Percentiles rank a stretch among this genome's conserved stretches.
Conservation (phyloP, 345 rosid species). For the Pelargonium nanum region DNA sequence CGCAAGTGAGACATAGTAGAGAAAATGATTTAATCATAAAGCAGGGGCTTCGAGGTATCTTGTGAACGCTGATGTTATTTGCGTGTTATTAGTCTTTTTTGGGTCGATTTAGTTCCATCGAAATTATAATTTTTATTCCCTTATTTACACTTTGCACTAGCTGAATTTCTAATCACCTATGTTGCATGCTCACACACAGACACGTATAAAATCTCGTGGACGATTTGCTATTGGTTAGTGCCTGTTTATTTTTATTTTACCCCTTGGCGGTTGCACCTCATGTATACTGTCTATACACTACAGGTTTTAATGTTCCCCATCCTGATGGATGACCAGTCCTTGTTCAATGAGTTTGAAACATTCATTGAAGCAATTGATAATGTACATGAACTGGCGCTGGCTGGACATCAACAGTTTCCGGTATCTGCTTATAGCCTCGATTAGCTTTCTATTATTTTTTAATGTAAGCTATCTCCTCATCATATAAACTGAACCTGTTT, state of each 20-base stretch:
- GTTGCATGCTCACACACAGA: no score
- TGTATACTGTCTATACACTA: constrained; percentile 6
- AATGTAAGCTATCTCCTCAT: neutral
- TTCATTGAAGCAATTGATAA: constrained; percentile 84
- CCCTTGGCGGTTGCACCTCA: constrained; percentile 1
- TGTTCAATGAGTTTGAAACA: constrained; percentile 66
- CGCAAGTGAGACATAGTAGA: no score
- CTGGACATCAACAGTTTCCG: constrained; percentile 82
- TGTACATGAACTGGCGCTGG: constrained; percentile 87
- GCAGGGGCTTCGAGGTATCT: neutral
- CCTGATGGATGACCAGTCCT: constrained; percentile 65
- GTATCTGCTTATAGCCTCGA: constrained; percentile 27
- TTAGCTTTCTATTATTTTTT: neutral
- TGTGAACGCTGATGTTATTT: neutral
- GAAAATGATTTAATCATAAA: no score
- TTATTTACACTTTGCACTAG: no score
- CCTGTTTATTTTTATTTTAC: no score
- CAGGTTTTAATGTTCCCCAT: constrained; percentile 96
- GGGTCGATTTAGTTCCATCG: neutral
- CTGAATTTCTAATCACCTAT: no score
- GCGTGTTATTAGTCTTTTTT: neutral
- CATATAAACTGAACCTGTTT: neutral
- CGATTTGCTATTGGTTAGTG: no score
- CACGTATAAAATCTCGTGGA: no score
- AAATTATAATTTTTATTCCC: no score